Evolutionary conservation across 2,329 filamentous ascomycete genomes (phyloP), one percentile per base, ranked within the genome.

Genomic region (Colletotrichum viniferum): DNA sequence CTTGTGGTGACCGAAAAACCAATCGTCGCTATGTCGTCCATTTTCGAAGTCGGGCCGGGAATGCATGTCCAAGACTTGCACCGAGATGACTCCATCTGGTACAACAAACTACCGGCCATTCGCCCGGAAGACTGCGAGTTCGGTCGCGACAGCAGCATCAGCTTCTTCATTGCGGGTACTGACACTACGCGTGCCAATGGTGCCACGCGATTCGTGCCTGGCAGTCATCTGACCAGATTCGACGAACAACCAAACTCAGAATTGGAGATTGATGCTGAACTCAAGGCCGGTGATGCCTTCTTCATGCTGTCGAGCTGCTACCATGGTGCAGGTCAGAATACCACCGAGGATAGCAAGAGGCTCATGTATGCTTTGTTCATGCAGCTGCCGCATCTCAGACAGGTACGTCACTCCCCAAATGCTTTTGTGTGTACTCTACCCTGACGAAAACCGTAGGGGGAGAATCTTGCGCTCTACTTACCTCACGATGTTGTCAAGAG

Each of bases 171-270:
- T 30, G 78, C 78, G 13, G 26, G 73, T 24, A 78, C 76, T 9
- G 56, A 76, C 14, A 77, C 77, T 28, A 79, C 74, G 6, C 73
- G 43, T 13, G 77, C 69, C n/a, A 79, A 78, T 65, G 78, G 78
- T 21, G 78, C 77, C 12, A 79, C 78, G 16, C 63, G 77, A 10
- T 65, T 79, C 28, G 73, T 78, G 10, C 72, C 63, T 13, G 76
- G 77, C 12, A 70, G 68, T 21, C 68, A 70, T 28, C 38, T 24
- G 56, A 70, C 62, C 56, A 62, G 55, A 0, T 70, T 48, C 38
- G 38, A 48, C 38, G 38, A 48, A 5, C 38, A 48, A n/a, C 38
- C 38, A 48, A 48, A 48, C 38, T 48, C 38, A n/a, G 38, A 48
- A n/a, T n/a, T 48, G 38, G 38, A 18, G 38, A 48, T 48, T n/a